These are phyloP conservation scores for Backusella liffmaniae DNA, from an alignment of 192 early-diverging fungal genomes.

Conservation along the genomic window DNA sequence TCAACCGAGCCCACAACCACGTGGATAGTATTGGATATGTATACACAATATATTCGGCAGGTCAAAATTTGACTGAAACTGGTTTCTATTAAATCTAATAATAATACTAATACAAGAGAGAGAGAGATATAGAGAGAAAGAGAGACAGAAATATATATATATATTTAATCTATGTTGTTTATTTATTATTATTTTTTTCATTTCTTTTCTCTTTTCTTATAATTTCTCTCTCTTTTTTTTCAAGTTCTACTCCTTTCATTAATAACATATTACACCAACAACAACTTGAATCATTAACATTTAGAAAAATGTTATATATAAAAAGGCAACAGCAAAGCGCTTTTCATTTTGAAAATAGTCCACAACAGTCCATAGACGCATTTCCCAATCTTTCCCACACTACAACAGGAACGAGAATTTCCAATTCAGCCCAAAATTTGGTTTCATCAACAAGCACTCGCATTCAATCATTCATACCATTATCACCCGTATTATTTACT, in stretches of 20 bases:
- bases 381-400: not conserved
- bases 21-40: not conserved
- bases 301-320: not conserved
- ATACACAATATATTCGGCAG: not conserved
- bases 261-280: not conserved
- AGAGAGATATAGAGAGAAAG: not conserved
- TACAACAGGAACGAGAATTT: not conserved
- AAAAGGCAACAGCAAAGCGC: not conserved
- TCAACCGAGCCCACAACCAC: not conserved
- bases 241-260: too few relatives aligned
- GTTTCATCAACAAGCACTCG: not conserved
- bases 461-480: not conserved
- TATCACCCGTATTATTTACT: not conserved
- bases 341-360: not conserved
- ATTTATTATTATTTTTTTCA: not conserved
- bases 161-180: not conserved
- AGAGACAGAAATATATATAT: not conserved
- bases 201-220: not conserved
- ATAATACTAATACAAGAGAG: not conserved
- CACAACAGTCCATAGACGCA: not conserved
- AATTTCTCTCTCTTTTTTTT: not conserved
- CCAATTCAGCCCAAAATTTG: not conserved
- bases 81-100: not conserved
- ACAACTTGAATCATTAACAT: not conserved
- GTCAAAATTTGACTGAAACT: constrained; percentile 1